These are phyloP conservation scores for Taiozyma onychis DNA, from an alignment of 1,139 yeast species.

Conservation along the genomic window DNA sequence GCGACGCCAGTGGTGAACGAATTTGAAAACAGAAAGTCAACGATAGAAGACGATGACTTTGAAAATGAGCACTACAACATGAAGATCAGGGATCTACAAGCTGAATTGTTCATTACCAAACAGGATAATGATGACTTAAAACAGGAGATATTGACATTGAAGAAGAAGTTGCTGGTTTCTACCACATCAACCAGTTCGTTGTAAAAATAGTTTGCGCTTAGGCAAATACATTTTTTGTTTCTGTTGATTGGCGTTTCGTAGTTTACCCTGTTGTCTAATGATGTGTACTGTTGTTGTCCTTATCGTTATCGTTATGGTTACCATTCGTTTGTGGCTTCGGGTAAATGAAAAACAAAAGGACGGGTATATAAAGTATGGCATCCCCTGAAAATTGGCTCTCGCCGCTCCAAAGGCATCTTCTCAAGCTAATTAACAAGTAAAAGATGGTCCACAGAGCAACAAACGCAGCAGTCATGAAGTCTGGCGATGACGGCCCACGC, in stretches of 20 bases:
- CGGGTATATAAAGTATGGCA: too few relatives aligned
- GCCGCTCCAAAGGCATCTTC: neutral
- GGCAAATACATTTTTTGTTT: too few relatives aligned
- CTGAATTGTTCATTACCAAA: constrained; percentile 72
- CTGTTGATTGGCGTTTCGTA: neutral
- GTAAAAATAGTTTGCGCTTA: neutral
- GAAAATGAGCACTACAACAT: constrained; percentile 66
- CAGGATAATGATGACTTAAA: constrained; percentile 83
- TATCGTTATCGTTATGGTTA: too few relatives aligned
- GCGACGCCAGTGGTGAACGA: constrained; percentile 30
- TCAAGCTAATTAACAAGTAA: too few relatives aligned
- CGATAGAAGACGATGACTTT: constrained; percentile 32
- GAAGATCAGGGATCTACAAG: constrained; percentile 77
- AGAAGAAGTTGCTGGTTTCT: constrained; percentile 44
- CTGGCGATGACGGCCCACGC: neutral
- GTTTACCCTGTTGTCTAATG: too few relatives aligned
- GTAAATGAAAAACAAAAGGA: too few relatives aligned
- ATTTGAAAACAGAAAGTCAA: constrained; percentile 6
- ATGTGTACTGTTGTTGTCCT: too few relatives aligned
- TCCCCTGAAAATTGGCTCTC: too few relatives aligned
- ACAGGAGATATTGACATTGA: constrained; percentile 52
- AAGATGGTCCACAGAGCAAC: neutral
- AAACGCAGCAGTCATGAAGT: neutral
- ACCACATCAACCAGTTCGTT: constrained; percentile 12
- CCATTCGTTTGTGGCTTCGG: neutral